Conservation (phyloP, 805 yeast species). For the Ogataea trehaloabstinens region DNA sequence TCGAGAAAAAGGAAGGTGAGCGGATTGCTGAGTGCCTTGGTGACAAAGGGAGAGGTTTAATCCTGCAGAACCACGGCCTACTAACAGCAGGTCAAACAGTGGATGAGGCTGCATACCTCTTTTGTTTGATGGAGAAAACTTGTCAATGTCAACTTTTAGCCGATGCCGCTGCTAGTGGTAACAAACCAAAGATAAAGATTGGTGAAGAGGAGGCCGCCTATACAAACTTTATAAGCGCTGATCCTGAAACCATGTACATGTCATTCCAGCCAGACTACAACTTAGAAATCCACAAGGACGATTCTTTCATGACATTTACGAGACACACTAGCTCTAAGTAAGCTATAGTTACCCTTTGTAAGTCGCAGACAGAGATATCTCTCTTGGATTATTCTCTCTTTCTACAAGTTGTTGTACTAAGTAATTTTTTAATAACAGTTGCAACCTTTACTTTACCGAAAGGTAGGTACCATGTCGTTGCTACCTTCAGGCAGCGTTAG, state of each 20-base stretch:
- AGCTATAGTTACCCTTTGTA: too few species aligned
- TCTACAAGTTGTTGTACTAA: too few species aligned
- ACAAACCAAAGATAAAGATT: conserved; percentile 40
- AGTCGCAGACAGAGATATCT: too few species aligned
- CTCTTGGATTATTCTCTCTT: too few species aligned
- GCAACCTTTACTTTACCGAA: too few species aligned
- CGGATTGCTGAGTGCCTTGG: conserved; percentile 63
- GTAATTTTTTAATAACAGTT: too few species aligned
- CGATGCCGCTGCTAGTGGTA: conserved; percentile 47
- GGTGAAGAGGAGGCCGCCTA: conserved; percentile 65
- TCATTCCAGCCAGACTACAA: conserved; percentile 75
- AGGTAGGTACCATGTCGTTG: too few species aligned
- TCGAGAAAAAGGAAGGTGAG: conserved; percentile 61
- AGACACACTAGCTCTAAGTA: too few species aligned
- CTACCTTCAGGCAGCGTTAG: too few species aligned
- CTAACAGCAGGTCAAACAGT: conserved; percentile 68
- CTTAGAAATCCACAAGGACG: conserved; percentile 37
- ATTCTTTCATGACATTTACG: conserved; percentile 27
- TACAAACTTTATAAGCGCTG: conserved; percentile 57
- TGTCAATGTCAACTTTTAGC: conserved; percentile 67
- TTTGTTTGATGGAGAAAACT: conserved; percentile 57
- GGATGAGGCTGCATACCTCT: conserved; percentile 72
- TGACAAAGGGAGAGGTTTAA: conserved; percentile 52
- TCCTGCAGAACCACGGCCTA: conserved; percentile 72
- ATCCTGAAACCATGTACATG: conserved; percentile 65